Evolutionary conservation across 345 rosid species (phyloP).

Genomic region (Anacardium occidentale): DNA sequence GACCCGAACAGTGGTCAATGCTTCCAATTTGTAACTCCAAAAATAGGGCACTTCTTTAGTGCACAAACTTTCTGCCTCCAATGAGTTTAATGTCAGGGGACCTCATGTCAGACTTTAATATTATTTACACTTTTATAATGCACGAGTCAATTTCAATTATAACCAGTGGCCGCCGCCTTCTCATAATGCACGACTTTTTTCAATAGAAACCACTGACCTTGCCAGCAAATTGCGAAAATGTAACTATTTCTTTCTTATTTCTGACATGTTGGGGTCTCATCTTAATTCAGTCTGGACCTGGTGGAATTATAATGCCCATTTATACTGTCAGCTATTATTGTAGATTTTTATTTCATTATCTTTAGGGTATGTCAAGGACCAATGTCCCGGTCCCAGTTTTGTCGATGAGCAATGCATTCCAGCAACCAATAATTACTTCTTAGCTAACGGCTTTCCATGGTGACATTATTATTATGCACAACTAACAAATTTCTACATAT

Average conservation of each 20-base stretch:
- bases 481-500: not conserved
- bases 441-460: not conserved
- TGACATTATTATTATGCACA: not conserved
- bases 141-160: not conserved
- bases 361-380: not conserved
- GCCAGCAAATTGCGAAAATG: not conserved
- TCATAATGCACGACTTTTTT: not conserved
- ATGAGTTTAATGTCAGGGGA: not conserved
- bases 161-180: not conserved
- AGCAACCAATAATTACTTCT: not conserved
- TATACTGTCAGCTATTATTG: not conserved
- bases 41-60: too few species aligned
- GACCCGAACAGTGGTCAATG: not conserved
- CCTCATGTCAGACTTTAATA: not conserved
- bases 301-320: not conserved
- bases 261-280: not conserved
- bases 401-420: not conserved
- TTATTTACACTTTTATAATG: not conserved
- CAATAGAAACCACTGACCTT: not conserved
- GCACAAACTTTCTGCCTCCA: not conserved
- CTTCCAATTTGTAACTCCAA: not conserved
- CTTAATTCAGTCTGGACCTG: too few species aligned
- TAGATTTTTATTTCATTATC: not conserved
- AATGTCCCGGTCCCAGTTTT: too few species aligned
- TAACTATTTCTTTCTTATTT: not conserved